Evolutionary conservation across 441 rosid species (phyloP).

Genomic region (Pelargonium australe): DNA sequence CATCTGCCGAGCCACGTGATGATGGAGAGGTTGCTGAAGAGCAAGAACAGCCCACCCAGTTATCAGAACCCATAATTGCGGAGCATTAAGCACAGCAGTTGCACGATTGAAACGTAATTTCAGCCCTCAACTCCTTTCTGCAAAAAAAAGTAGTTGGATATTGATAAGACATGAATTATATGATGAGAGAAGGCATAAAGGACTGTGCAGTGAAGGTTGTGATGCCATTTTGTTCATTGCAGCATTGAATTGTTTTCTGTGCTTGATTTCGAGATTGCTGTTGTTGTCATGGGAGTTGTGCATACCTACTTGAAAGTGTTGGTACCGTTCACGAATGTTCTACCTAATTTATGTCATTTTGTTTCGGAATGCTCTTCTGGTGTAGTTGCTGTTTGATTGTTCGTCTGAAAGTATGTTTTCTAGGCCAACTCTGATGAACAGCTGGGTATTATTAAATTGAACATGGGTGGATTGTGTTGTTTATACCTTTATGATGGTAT

Average conservation of each 20-base stretch:
- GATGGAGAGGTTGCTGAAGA: constrained; percentile 20
- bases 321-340: constrained; percentile 23
- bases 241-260: constrained; percentile 32
- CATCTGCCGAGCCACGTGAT: constrained; percentile 24
- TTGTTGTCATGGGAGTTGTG: constrained; percentile 28
- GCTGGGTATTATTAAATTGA: not conserved
- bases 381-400: constrained; percentile 25
- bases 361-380: constrained; percentile 33
- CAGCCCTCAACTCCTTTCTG: constrained; percentile 24
- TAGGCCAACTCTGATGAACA: constrained; percentile 8
- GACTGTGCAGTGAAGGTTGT: constrained; percentile 30
- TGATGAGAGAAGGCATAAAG: constrained; percentile 26
- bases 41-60: constrained; percentile 24
- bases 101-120: constrained; percentile 20
- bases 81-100: constrained; percentile 26
- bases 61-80: constrained; percentile 27
- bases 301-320: constrained; percentile 34
- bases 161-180: constrained; percentile 23
- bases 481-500: not conserved
- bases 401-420: constrained; percentile 10
- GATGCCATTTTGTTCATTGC: constrained; percentile 35
- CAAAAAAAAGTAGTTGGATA: constrained; percentile 30
- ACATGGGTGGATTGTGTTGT: not conserved
- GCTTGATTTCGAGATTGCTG: constrained; percentile 35
- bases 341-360: constrained; percentile 24